phyloP scores from a whole-genome alignment of 2,329 filamentous ascomycete species.

The Aureobasidium sp. region DNA sequence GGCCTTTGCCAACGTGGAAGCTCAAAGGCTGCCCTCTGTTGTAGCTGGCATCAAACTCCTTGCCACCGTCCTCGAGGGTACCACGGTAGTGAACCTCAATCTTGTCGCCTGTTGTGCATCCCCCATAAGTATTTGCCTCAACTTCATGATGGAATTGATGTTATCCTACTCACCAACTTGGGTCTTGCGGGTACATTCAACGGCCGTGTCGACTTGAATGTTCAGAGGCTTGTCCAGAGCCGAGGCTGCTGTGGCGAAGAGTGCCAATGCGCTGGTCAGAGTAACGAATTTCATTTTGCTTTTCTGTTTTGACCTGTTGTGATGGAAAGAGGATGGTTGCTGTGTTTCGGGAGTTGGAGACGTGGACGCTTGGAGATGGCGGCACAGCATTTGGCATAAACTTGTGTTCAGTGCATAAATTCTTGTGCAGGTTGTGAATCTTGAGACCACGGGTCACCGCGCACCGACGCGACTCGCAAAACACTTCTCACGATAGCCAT shows the following conservation, averaged over 20 bases:
- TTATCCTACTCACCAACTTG: constrained; percentile 40
- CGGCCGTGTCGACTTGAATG: constrained; percentile 78
- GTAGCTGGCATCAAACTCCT: constrained; percentile 87
- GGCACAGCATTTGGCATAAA: not conserved
- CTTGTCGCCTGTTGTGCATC: constrained; percentile 42
- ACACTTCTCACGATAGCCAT: too few species aligned
- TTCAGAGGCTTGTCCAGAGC: constrained; percentile 65
- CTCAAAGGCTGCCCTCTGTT: constrained; percentile 78
- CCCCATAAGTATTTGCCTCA: not conserved
- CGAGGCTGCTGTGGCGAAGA: constrained; percentile 55
- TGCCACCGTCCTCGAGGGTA: constrained; percentile 63
- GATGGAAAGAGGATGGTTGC: not conserved
- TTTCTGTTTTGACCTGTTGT: not conserved
- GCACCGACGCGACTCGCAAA: too few species aligned
- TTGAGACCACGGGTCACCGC: not conserved
- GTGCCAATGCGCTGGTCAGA: constrained; percentile 40
- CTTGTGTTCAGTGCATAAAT: too few species aligned
- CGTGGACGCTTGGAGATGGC: not conserved
- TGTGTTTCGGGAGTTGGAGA: constrained; percentile 14
- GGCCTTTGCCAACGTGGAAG: constrained; percentile 82
- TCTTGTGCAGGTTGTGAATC: not conserved
- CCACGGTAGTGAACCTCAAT: constrained; percentile 58
- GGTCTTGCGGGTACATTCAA: constrained; percentile 81
- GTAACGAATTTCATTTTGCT: constrained; percentile 14
- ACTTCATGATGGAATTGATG: too few species aligned